Conservation (phyloP, 495 filamentous ascomycete species). For the Lepidopterella palustris region DNA sequence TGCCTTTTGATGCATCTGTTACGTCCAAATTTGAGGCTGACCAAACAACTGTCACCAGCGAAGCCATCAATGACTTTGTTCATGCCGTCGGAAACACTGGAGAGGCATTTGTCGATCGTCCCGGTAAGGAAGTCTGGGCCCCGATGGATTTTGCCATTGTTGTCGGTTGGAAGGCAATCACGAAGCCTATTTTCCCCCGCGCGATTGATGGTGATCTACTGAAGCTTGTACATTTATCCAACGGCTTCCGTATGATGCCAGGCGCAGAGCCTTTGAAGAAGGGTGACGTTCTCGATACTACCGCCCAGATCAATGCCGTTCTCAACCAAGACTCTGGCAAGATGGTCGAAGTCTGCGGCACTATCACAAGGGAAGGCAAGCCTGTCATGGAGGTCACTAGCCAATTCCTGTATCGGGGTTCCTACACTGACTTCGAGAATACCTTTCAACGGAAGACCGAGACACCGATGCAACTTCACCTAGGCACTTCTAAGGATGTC, state of each 20-base stretch:
- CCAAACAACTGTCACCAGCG: constrained; percentile 71
- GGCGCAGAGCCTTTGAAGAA: constrained; percentile 92
- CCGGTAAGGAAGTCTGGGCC: constrained; percentile 88
- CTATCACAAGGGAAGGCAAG: constrained; percentile 76
- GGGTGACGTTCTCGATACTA: constrained; percentile 86
- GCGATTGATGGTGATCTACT: constrained; percentile 91
- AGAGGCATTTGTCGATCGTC: constrained; percentile 95
- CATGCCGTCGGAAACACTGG: constrained; percentile 97
- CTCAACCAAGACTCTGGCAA: constrained; percentile 98
- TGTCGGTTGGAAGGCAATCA: constrained; percentile 98
- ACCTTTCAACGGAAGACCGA: constrained; percentile 97
- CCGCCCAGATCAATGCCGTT: constrained; percentile 92
- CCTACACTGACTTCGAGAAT: constrained; percentile 89
- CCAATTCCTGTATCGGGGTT: constrained; percentile 92
- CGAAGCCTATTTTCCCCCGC: constrained; percentile 94
- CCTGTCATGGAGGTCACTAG: constrained; percentile 98
- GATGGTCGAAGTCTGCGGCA: constrained; percentile 98
- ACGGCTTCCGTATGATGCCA: constrained; percentile 95
- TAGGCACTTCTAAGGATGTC: constrained; percentile 79
- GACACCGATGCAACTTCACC: constrained; percentile 88
- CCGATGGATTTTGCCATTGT: constrained; percentile 99
- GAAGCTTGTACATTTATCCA: constrained; percentile 91
- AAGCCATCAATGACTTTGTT: constrained; percentile 95
- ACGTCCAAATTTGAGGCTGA: constrained; percentile 87
- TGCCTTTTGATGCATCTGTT: constrained; percentile 77